Evolutionary conservation across 2,329 filamentous ascomycete genomes (phyloP), one percentile per base, ranked within the genome.

Genomic region (Pleoardoris graminearum): DNA sequence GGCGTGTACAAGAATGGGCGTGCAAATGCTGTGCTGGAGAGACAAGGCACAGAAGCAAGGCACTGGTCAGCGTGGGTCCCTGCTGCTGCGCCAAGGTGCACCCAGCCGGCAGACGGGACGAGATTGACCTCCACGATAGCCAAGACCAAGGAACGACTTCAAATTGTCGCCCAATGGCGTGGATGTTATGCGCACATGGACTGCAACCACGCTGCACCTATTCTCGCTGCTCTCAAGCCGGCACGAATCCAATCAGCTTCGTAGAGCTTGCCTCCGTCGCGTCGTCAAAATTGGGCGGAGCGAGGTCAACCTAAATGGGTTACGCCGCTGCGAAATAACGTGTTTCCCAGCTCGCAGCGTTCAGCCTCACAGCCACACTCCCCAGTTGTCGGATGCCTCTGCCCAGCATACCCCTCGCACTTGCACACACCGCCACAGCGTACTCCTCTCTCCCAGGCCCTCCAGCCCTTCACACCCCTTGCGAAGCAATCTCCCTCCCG

Each of bases 71-170:
- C 55, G 45, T 57, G 48, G 51, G 54, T 46, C 50, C 43, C 17
- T 48, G 35, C 25, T 43, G 36, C 43, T 39, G 45, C 48, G 50
- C 25, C 16, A 38, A 50, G 21, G 38, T 49, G 36, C 41, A 50
- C 57, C 49, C 45, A 42, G 59, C 58, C 59, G 59, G 59, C 42
- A 54, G 54, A 57, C 55, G 59, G 54, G 54, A 48, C 49, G 38
- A 51, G 29, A 53, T 39, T 27, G 25, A 30, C 17, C 30, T 38
- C 29, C 36, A 46, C 48, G 33, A 47, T 22, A 3, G 23, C 44
- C 29, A 52, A 4, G 14, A 27, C 37, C 33, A 38, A 8, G 1
- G 3, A n/a, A 17, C 19, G 7, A 36, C 30, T 19, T 17, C 27
- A 10, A 21, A 27, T 21, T 1, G 43, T n/a, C 43, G 21, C 43